A percentile compares a stretch with the other conserved stretches of the same genome.
Conservation (phyloP, 371 early-diverging fungal genomes). For the Blastocladiella emersonii region DNA sequence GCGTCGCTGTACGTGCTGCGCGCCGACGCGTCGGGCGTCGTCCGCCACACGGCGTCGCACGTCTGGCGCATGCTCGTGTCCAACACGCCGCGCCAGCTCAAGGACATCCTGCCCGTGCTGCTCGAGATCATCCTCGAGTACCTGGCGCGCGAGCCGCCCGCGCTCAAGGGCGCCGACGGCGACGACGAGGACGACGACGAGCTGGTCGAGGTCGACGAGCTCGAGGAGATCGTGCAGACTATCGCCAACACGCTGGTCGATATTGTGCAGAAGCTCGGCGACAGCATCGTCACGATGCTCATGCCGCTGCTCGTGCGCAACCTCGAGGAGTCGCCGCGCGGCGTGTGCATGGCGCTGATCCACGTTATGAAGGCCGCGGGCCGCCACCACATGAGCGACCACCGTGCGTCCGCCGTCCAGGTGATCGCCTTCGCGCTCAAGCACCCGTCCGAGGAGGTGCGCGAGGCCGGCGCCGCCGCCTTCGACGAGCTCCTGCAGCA, state of each 20-base stretch:
- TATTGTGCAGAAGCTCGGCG: constrained; percentile 87
- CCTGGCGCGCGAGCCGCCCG: constrained; percentile 44
- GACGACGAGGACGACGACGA: constrained; percentile 3
- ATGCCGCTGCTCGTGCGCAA: constrained; percentile 45
- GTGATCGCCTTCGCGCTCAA: background rate
- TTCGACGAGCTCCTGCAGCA: constrained; percentile 85
- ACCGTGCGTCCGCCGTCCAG: background rate
- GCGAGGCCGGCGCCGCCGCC: constrained; percentile 85
- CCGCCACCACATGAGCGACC: background rate
- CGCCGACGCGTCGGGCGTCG: constrained; percentile 56
- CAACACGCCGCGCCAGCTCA: constrained; percentile 92
- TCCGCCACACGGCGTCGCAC: constrained; percentile 72
- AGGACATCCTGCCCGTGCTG: constrained; percentile 77
- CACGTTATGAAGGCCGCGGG: background rate
- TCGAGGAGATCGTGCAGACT: constrained; percentile 17
- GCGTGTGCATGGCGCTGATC: background rate
- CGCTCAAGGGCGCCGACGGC: background rate
- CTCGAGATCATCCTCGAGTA: constrained; percentile 72
- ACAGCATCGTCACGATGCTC: constrained; percentile 65
- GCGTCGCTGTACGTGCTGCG: constrained; percentile 86
- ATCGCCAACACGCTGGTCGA: constrained; percentile 90
- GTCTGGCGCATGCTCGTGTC: constrained; percentile 92
- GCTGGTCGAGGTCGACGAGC: constrained; percentile 15
- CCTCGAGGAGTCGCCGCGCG: background rate
- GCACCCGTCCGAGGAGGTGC: constrained; percentile 40